phyloP scores from a whole-genome alignment of 2,329 filamentous ascomycete genomes.

The Venturia aucupariae region DNA sequence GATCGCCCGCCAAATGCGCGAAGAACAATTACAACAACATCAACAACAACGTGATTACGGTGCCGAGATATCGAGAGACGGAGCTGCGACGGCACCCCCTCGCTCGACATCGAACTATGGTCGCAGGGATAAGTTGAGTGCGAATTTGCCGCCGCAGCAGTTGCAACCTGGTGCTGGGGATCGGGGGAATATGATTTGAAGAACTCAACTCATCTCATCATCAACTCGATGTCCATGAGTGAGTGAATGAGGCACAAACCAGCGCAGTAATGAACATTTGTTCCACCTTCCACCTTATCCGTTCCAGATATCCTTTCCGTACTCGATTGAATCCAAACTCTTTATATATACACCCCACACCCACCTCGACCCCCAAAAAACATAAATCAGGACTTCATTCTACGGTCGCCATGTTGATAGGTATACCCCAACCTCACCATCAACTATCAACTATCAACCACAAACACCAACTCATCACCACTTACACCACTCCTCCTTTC shows the following conservation, averaged over 20 bases:
- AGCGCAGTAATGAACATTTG: too few species aligned
- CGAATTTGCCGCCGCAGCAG: slow-evolving; percentile 39
- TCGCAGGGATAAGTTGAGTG: slow-evolving; percentile 17
- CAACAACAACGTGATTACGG: background rate
- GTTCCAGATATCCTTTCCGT: too few species aligned
- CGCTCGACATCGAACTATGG: background rate
- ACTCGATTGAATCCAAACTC: background rate
- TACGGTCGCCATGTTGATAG: background rate
- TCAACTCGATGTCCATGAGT: too few species aligned
- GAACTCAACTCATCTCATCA: too few species aligned
- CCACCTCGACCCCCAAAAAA: background rate
- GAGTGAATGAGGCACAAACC: too few species aligned
- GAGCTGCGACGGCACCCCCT: slow-evolving; percentile 5
- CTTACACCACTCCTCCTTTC: background rate
- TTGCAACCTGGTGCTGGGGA: slow-evolving; percentile 1
- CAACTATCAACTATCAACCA: background rate
- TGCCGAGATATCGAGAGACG: slow-evolving; percentile 2
- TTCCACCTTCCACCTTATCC: too few species aligned
- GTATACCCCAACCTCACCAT: background rate
- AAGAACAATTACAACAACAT: slow-evolving; percentile 3
- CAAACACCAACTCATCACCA: too few species aligned
- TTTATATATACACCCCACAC: background rate
- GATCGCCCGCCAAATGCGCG: slow-evolving; percentile 12
- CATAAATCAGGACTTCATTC: background rate
- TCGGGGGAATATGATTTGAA: background rate